Base-by-base conservation (phyloP, 139 green algal species). In the Chlamydomonas incerta region DNA sequence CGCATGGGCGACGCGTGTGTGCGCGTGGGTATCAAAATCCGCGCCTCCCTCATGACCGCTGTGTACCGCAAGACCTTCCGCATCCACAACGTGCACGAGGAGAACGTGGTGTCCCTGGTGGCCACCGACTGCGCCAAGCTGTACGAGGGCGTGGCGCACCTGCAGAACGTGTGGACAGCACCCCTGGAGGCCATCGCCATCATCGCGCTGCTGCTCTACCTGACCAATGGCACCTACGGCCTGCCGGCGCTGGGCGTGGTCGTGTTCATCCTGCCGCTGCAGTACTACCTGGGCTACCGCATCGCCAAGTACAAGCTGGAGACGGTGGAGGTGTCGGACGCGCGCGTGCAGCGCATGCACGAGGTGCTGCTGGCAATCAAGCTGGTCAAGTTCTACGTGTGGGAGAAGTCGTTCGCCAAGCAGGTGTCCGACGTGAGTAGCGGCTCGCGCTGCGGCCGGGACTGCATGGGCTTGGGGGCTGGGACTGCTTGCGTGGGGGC, bases 351-450 rank as follows among this genome's bases (percentile, higher is more conserved):
- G 71, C 87, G 91, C 26, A 94, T 94, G 91, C 91, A 92, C 71
- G 87, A 90, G 76, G 86, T 93, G 11, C 87, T 95, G 55, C 86
- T 93, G 13, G 89, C 93, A 50, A 93, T 95, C 90, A 95, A 95
- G 91, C 89, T 95, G 28, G 90, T 95, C 81, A 95, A 95, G 90
- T 95, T 94, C 80, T 95, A 95, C 79, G 89, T 87, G 4, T 95
- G 91, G 93, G 91, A 95, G 85, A 76, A 81, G 62, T 89, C 86
- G 81, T 95, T 95, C 79, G 91, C 91, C 15, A 63, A 88, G 62
- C 86, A 93, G 60, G 88, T 95, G 0, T 71, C 86, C 17, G 82
- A 90, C 82, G 90, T 93, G 58, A 88, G 90, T 69, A 24, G 11
- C 17, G 15, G 31, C 0, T 31, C 18, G 2, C 62, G n/a, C n/a